A percentile compares a stretch with the other conserved stretches of the same genome.
phyloP scores from a whole-genome alignment of 2,329 filamentous ascomycete genomes.

The Fusarium sp. region DNA sequence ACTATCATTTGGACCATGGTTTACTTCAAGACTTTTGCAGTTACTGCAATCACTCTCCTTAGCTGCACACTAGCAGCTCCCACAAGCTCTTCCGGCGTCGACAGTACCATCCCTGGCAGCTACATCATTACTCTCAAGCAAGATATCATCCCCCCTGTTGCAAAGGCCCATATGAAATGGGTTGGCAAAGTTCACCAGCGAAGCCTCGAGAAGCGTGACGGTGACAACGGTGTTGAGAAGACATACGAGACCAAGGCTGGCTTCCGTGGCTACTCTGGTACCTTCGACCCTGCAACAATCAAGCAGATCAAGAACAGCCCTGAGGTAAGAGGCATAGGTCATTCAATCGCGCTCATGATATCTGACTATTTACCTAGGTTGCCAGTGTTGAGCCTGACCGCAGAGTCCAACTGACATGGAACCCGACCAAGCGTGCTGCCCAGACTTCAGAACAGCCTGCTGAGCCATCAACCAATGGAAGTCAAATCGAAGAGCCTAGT shows the following conservation, averaged over 20 bases:
- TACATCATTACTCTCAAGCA: conserved; percentile 74
- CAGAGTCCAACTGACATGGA: conserved; percentile 44
- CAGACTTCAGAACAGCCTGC: conserved; percentile 1
- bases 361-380: conserved; percentile 42
- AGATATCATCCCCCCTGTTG: conserved; percentile 57
- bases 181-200: conserved; percentile 66
- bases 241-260: conserved; percentile 47
- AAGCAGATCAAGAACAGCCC: conserved; percentile 57
- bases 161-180: conserved; percentile 62
- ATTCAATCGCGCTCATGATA: no score
- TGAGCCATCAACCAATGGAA: background rate
- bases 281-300: conserved; percentile 57
- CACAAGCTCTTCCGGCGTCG: conserved; percentile 25
- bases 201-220: conserved; percentile 62
- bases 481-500: background rate
- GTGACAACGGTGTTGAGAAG: conserved; percentile 52
- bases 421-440: conserved; percentile 11
- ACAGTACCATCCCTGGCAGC: conserved; percentile 53
- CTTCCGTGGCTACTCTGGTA: conserved; percentile 59
- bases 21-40: conserved; percentile 45
- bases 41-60: conserved; percentile 45
- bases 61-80: conserved; percentile 38
- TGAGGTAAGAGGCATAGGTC: conserved; percentile 52
- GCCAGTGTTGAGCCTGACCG: conserved; percentile 49
- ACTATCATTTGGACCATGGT: conserved; percentile 44